These are phyloP conservation scores for Coprinopsis strossmayeri DNA, from an alignment of 768 basidiomycete genomes.

Conservation along the genomic window DNA sequence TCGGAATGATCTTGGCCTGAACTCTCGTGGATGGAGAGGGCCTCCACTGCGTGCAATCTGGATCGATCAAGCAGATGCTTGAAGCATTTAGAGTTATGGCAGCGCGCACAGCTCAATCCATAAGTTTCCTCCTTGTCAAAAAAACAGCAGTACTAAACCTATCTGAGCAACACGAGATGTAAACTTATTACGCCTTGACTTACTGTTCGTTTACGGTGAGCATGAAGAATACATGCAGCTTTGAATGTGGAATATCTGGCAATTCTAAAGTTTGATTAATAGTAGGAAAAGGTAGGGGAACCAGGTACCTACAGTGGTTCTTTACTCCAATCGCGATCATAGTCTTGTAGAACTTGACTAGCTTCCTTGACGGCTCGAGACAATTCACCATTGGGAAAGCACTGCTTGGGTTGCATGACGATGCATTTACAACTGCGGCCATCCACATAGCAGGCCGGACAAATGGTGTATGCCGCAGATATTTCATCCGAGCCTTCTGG, in stretches of 20 bases:
- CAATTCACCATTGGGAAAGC: conserved; percentile 35
- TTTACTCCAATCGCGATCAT: neutral
- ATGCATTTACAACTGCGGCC: conserved; percentile 67
- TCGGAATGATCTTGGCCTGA: conserved; percentile 21
- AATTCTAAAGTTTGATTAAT: conserved; percentile 5
- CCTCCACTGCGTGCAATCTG: conserved; percentile 33
- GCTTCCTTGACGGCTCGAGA: conserved; percentile 14
- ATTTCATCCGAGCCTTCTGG: conserved; percentile 8
- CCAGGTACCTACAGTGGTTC: neutral
- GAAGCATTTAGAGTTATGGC: conserved; percentile 34
- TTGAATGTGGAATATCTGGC: conserved; percentile 1
- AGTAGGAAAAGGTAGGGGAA: neutral
- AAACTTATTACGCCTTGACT: too few relatives aligned
- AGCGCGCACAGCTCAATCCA: conserved; percentile 31
- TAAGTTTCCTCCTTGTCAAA: neutral
- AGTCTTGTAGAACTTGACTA: neutral
- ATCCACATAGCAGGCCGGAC: conserved; percentile 69
- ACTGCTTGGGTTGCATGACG: conserved; percentile 56
- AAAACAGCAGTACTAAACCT: too few relatives aligned
- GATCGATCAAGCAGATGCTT: conserved; percentile 25
- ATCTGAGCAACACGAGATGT: too few relatives aligned
- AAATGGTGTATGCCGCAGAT: conserved; percentile 48
- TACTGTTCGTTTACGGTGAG: neutral
- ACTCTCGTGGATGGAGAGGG: conserved; percentile 13
- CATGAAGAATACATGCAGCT: neutral